Evolutionary conservation across 495 filamentous ascomycete species (phyloP), one percentile per base, ranked within the genome.

Genomic region (Lepidopterella palustris): DNA sequence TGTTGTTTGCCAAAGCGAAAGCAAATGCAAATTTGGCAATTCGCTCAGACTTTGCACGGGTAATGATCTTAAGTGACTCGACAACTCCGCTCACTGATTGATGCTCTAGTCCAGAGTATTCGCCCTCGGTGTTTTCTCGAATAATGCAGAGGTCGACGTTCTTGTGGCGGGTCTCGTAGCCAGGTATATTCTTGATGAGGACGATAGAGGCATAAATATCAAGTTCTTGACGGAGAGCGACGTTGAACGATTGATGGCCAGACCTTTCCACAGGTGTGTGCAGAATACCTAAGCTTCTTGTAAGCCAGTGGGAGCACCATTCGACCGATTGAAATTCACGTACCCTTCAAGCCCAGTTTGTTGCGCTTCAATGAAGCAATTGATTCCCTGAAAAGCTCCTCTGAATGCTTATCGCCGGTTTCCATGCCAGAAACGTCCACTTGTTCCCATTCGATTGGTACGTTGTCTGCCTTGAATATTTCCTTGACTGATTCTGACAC

Each of bases 1-100:
- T 82, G 84, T 95, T 90, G 80, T 97, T 98, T 68, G 95, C 93
- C 45, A 96, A 86, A 15, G 93, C 93, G 72, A 97, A 98, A 75
- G 87, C 85, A 77, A 97, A 96, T 50, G 95, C 93, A 69, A 98
- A 98, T 74, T 97, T 96, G 74, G 91, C 89, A 68, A 98, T 97
- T 60, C 93, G 89, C 82, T 98, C 93, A 40, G 90, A 96, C 80
- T 97, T 97, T 71, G 89, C 91, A 68, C 90, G 90, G 59, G 93
- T 98, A 77, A 98, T 96, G 75, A 98, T 96, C 84, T 98, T 98
- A 72, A 98, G 87, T 10, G 93, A 97, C 80, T 98, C 95, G 65
- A 98, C 95, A 68, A 98, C 93, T 62, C 93, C 93, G 53, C 84
- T 82, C 23, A 98, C 93, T 57, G 90, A 95, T 80, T 98, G 95